Percentiles rank a stretch among this genome's conserved stretches.
phyloP scores from a whole-genome alignment of 2,329 filamentous ascomycete species.

The Penicillium nordicum region DNA sequence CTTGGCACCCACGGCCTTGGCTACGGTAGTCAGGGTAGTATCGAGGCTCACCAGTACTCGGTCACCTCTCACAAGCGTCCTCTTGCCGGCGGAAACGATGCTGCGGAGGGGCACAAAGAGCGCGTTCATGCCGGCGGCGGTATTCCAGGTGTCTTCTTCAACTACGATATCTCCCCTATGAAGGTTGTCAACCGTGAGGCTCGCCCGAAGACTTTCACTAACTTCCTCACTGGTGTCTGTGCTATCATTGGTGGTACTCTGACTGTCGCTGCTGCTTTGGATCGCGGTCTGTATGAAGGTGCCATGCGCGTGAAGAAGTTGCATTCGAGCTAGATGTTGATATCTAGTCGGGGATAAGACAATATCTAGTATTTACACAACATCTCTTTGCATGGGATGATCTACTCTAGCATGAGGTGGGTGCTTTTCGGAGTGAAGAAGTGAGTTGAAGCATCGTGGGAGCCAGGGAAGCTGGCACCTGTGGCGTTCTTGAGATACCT shows the following conservation, averaged over 20 bases:
- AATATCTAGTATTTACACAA: background rate
- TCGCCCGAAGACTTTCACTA: constrained; percentile 80
- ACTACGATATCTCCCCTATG: constrained; percentile 99
- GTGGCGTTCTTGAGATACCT: constrained; percentile 12
- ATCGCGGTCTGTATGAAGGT: constrained; percentile 89
- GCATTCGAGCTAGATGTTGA: constrained; percentile 53
- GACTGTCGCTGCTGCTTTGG: constrained; percentile 90
- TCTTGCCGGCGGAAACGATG: constrained; percentile 76
- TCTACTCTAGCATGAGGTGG: background rate
- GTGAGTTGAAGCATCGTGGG: background rate
- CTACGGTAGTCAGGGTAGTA: constrained; percentile 66
- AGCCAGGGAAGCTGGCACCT: constrained; percentile 8
- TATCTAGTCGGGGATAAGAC: background rate
- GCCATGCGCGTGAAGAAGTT: constrained; percentile 81
- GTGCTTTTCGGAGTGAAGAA: background rate
- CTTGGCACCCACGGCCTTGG: constrained; percentile 68
- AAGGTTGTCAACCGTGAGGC: constrained; percentile 98
- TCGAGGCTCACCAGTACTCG: constrained; percentile 98
- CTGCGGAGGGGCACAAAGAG: constrained; percentile 86
- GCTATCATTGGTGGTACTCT: constrained; percentile 92
- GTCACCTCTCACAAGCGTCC: constrained; percentile 95
- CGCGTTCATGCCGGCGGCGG: constrained; percentile 83
- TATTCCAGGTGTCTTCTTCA: constrained; percentile 97
- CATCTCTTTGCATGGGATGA: background rate
- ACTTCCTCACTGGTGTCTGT: constrained; percentile 90